Evolutionary conservation across 2,329 filamentous ascomycete genomes (phyloP), one percentile per base, ranked within the genome.

Genomic region (Catunica adiposa): DNA sequence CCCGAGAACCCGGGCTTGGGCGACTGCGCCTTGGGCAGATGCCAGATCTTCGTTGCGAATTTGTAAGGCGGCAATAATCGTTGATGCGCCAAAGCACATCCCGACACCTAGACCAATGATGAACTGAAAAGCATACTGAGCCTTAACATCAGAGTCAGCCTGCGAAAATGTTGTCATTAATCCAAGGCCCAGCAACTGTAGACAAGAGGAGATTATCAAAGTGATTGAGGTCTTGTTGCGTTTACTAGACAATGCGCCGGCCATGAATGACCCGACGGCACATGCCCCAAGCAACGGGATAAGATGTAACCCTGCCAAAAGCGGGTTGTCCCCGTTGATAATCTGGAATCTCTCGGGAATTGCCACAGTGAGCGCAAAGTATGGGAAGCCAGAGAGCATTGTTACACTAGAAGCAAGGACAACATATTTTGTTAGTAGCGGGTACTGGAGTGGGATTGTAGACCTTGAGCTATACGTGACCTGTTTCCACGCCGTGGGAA

Each of bases 341-440:
- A 82, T 74, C 59, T 82, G 78, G 52, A 80, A 78, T 5, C 77
- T 68, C 60, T 82, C 76, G 0, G 79, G 79, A 3, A 83, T 70
- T 31, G 74, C 71, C 56, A 81, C 73, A 11, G 77, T 72, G n/a
- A 80, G 69, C 3, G 75, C 68, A 22, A 82, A 73, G 59, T 80
- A 81, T 0, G 74, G 69, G 53, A 77, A 79, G 1, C 78, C 78
- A 0, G 74, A 74, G 17, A 81, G 68, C 15, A 81, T 66, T 1
- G 77, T 80, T 25, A 75, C 72, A 15, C 76, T 79, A 2, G 3
- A 26, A n/a, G 25, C 14, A 42, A 42, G 17, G 11, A n/a, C 11
- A 42, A n/a, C 6, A n/a, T 55, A 29, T 23, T 7, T 4, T 53
- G 20, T 55, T 55, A 58, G 47, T 9, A 17, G 5, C 42, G 23